Evolutionary conservation across 2,329 filamentous ascomycete genomes (phyloP).

Genomic region (Exophiala sp.): DNA sequence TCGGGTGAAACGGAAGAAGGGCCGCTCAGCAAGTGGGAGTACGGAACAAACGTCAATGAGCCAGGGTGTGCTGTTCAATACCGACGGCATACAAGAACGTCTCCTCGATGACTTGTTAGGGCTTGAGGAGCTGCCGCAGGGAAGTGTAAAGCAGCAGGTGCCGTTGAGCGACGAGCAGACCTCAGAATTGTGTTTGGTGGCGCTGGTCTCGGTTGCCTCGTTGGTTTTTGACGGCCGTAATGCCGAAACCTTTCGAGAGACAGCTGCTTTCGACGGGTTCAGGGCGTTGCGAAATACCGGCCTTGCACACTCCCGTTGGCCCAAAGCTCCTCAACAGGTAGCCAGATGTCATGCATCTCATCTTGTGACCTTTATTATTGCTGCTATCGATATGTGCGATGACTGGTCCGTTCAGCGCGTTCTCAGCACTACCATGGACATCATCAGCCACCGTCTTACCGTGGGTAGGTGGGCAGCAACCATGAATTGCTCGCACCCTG

Average conservation of each 20-base stretch:
- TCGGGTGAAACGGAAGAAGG: constrained; percentile 5
- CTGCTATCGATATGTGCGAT: constrained; percentile 17
- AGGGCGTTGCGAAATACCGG: constrained; percentile 13
- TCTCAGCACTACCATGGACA: constrained; percentile 18
- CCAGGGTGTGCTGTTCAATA: constrained; percentile 1
- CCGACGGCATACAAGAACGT: neutral
- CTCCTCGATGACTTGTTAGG: neutral
- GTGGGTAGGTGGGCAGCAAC: constrained; percentile 13
- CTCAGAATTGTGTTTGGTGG: constrained; percentile 17
- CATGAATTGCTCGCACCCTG: constrained; percentile 1
- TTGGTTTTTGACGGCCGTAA: constrained; percentile 4
- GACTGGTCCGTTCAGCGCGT: constrained; percentile 23
- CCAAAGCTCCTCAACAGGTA: neutral
- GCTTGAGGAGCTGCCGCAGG: neutral
- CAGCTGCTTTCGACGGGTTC: constrained; percentile 12
- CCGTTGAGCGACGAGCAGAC: constrained; percentile 16
- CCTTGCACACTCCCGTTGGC: constrained; percentile 18
- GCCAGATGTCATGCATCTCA: neutral
- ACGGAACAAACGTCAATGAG: constrained; percentile 1
- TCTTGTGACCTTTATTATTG: constrained; percentile 11
- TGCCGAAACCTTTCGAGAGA: constrained; percentile 3
- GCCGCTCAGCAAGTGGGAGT: constrained; percentile 9
- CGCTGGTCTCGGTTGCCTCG: constrained; percentile 14
- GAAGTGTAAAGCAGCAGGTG: constrained; percentile 1
- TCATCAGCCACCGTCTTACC: constrained; percentile 22